phyloP scores from a whole-genome alignment of 257 asterid genomes.

The Sherardia arvensis region DNA sequence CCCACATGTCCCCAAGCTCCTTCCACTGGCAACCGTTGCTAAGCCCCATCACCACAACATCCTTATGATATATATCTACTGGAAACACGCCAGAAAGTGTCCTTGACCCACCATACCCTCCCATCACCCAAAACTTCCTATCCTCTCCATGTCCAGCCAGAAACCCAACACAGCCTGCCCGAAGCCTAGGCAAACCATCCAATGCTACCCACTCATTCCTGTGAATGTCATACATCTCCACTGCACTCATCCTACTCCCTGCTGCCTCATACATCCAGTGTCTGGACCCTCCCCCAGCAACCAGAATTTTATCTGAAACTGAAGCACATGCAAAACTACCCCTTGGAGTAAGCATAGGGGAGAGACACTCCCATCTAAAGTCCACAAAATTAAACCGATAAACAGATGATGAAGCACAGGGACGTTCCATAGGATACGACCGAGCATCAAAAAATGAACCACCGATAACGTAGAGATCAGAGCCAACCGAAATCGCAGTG shows the following conservation, averaged over 20 bases:
- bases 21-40: conserved; percentile 70
- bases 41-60: conserved; percentile 81
- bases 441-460: conserved; percentile 87
- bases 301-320: conserved; percentile 50
- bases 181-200: conserved; percentile 87
- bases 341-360: conserved; percentile 78
- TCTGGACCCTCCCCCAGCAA: conserved; percentile 92
- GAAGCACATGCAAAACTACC: conserved; percentile 93
- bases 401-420: conserved; percentile 54
- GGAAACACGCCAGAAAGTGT: conserved; percentile 79
- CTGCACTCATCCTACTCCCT: conserved; percentile 87
- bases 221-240: conserved; percentile 83
- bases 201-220: conserved; percentile 75
- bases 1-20: conserved; percentile 97
- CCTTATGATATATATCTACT: conserved; percentile 78
- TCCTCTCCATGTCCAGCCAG: conserved; percentile 35
- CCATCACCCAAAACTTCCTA: conserved; percentile 96
- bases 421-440: conserved; percentile 71
- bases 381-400: conserved; percentile 54
- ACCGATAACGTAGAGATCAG: conserved; percentile 67
- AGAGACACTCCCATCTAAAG: conserved; percentile 50
- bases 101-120: conserved; percentile 87
- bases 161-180: conserved; percentile 93
- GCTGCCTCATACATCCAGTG: conserved; percentile 88
- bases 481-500: conserved; percentile 49